phyloP scores from a whole-genome alignment of 2,329 filamentous ascomycete species.

The Trichoderma atrobrunneum region DNA sequence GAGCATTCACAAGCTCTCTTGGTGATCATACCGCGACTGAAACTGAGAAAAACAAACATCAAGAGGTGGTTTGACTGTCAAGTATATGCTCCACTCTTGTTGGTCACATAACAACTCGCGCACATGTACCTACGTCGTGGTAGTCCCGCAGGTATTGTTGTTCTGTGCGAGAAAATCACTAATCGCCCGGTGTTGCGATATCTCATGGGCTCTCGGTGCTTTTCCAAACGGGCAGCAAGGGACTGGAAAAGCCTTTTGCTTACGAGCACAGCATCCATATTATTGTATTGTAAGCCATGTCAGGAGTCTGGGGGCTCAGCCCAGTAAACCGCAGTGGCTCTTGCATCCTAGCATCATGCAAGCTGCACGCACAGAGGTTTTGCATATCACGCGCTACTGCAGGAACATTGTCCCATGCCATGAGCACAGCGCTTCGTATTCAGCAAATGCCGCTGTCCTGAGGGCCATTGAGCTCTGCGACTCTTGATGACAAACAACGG shows the following conservation, averaged over 20 bases:
- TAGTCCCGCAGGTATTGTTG: neutral
- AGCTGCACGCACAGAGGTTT: neutral
- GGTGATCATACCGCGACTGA: neutral
- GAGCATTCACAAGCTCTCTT: neutral
- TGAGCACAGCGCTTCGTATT: neutral
- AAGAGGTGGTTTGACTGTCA: neutral
- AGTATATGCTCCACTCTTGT: neutral
- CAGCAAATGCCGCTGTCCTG: neutral
- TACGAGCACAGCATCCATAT: neutral
- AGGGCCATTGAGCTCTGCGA: neutral
- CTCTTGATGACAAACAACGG: neutral
- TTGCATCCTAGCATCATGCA: neutral
- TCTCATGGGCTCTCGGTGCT: neutral
- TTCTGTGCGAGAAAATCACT: neutral
- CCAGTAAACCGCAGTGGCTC: neutral
- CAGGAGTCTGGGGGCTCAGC: neutral
- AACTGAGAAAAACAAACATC: neutral
- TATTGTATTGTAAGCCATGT: neutral
- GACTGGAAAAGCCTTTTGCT: neutral
- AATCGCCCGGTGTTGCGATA: neutral
- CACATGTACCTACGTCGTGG: neutral
- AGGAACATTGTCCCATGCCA: conserved; percentile 14
- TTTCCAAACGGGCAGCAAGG: neutral
- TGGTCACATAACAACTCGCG: neutral
- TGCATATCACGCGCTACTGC: conserved; percentile 17